Evolutionary conservation across 2,329 filamentous ascomycete genomes (phyloP).

Genomic region (Chaetomiaceae sp.): DNA sequence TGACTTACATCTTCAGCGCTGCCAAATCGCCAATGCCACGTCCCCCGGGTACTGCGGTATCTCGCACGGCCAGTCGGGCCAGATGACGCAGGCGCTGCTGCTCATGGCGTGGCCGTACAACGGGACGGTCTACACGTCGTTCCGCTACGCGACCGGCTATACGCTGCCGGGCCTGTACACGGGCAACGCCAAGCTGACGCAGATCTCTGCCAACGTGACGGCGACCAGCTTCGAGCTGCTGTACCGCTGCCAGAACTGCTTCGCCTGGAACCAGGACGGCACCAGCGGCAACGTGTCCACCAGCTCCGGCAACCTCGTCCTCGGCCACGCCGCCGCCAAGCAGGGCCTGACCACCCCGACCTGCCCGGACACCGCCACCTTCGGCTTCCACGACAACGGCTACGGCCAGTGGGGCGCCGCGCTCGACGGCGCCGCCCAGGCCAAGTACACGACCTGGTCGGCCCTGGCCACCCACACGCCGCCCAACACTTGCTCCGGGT

Average conservation of each 20-base stretch:
- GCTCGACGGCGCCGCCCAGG: conserved; percentile 34
- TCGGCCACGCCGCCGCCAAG: conserved; percentile 52
- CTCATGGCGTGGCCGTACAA: conserved; percentile 52
- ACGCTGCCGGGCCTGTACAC: conserved; percentile 51
- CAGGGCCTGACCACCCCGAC: conserved; percentile 36
- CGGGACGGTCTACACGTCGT: conserved; percentile 48
- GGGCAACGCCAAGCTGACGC: conserved; percentile 55
- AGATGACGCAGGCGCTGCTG: conserved; percentile 54
- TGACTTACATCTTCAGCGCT: conserved; percentile 33
- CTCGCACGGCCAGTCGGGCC: conserved; percentile 41
- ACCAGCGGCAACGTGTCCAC: conserved; percentile 39
- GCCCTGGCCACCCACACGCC: conserved; percentile 37
- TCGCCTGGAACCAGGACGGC: conserved; percentile 47
- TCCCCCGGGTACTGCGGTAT: conserved; percentile 53
- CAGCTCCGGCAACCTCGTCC: conserved; percentile 36
- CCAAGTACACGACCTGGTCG: conserved; percentile 39
- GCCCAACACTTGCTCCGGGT: conserved; percentile 19
- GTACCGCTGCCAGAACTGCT: conserved; percentile 58
- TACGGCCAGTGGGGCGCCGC: conserved; percentile 47
- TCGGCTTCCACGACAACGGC: conserved; percentile 47
- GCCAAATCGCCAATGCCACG: conserved; percentile 38
- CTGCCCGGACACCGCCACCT: conserved; percentile 39
- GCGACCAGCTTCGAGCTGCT: conserved; percentile 54
- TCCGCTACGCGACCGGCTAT: conserved; percentile 54
- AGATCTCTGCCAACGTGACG: conserved; percentile 53